These are phyloP conservation scores for Athelia psychrophila DNA, from an alignment of 1,284 basidiomycete species.

Conservation along the genomic window DNA sequence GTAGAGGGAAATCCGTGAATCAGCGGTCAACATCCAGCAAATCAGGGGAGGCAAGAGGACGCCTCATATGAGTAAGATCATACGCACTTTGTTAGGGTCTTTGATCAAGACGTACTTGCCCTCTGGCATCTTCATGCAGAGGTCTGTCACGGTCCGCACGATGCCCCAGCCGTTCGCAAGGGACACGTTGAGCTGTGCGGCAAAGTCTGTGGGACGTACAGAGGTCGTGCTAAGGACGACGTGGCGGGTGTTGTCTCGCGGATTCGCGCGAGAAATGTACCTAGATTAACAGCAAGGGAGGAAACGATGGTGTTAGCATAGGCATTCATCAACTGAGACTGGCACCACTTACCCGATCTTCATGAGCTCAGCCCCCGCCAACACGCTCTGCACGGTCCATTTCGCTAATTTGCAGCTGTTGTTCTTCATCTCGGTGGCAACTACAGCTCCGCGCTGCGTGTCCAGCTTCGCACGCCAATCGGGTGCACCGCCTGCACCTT, in stretches of 20 bases:
- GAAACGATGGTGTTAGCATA: conserved; percentile 2
- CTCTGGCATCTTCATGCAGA: conserved; percentile 93
- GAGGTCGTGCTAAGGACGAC: conserved; percentile 94
- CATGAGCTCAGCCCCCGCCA: conserved; percentile 96
- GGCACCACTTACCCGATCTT: conserved; percentile 96
- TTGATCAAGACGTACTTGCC: conserved; percentile 96
- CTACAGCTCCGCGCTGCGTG: conserved; percentile 95
- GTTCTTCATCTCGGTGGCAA: conserved; percentile 99
- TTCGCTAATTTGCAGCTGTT: conserved; percentile 98
- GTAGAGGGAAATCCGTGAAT: conserved; percentile 16
- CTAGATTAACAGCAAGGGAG: conserved; percentile 38
- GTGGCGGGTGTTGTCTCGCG: conserved; percentile 94
- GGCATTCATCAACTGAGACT: too few relatives aligned
- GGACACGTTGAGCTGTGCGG: conserved; percentile 93
- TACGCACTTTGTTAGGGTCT: conserved; percentile 91
- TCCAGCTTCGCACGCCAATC: conserved; percentile 98
- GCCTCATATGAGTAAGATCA: not conserved
- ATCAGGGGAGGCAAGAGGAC: conserved; percentile 1
- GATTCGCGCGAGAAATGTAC: conserved; percentile 91
- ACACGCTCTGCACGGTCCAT: conserved; percentile 94
- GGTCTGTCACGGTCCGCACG: conserved; percentile 88
- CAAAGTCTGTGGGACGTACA: conserved; percentile 93
- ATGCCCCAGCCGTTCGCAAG: conserved; percentile 98
- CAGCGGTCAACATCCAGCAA: conserved; percentile 6
- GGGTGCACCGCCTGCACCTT: conserved; percentile 89